Evolutionary conservation across 2,329 filamentous ascomycete species (phyloP), one percentile per base, ranked within the genome.

Genomic region (Thielaviopsis cerberus): DNA sequence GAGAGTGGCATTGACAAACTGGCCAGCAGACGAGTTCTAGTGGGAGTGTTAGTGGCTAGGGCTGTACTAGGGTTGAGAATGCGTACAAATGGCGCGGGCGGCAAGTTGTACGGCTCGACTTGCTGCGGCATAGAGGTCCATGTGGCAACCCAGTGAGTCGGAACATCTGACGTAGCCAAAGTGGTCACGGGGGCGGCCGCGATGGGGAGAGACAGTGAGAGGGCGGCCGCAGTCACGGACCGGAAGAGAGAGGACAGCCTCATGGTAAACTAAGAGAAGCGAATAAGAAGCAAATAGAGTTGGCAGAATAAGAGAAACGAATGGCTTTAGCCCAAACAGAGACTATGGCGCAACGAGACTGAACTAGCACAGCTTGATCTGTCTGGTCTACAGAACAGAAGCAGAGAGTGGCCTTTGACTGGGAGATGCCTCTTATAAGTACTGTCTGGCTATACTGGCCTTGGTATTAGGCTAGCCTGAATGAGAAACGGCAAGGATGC

Each of bases 71-170:
- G 20, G 13, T 1, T 4, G 17, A 3, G 17, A 26, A 20, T 24
- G 68, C 75, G 55, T 71, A 78, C 78, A 64, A 81, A 85, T 50
- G 80, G 78, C 2, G 74, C 66, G 0, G 77, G 76, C 10, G 82
- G 81, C 22, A 85, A 71, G 62, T 85, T 85, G 53, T 69, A 71
- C 10, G 73, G 75, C 64, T 85, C 82, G 1, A 79, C 79, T 48
- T 82, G 69, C 65, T 85, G 81, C 0, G 81, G 80, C 81, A 84
- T 84, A 1, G 79, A 73, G 0, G 78, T 76, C 82, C 81, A 85
- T 1, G 77, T 80, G 61, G 78, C 75, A 5, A 82, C 75, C 81
- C 81, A 84, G 51, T 27, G 51, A n/a, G 24, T 27, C 23, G 51
- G 20, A 23, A 27, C 23, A 6, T 25, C 51, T n/a, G n/a, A n/a